Evolutionary conservation across 257 asterid genomes (phyloP).

Genomic region (Solanum chmielewskii): DNA sequence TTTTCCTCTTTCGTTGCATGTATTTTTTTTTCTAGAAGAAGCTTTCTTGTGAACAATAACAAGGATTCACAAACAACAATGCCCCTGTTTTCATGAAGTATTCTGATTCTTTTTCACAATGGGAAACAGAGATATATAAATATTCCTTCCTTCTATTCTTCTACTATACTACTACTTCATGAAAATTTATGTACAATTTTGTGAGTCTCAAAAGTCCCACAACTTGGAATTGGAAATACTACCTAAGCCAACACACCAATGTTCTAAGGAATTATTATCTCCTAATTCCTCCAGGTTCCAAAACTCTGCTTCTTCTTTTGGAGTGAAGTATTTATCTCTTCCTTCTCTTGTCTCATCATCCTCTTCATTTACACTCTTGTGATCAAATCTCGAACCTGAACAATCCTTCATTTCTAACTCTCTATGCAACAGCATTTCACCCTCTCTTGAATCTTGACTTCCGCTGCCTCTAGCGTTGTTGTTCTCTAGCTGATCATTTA

Average conservation of each 20-base stretch:
- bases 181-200: not conserved
- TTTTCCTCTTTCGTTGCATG: not conserved
- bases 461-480: not conserved
- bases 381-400: not conserved
- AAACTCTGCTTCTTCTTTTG: conserved; percentile 12
- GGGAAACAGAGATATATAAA: not conserved
- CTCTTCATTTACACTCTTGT: not conserved
- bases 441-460: conserved; percentile 3
- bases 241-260: conserved; percentile 37
- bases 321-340: not conserved
- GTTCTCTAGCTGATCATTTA: conserved; percentile 14
- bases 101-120: not conserved
- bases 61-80: not conserved
- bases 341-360: not conserved
- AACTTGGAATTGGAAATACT: conserved; percentile 19
- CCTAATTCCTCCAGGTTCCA: conserved; percentile 10
- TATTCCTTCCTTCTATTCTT: not conserved
- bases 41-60: not conserved
- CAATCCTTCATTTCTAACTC: conserved; percentile 2
- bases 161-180: not conserved
- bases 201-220: conserved; percentile 46
- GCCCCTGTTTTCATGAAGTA: not conserved
- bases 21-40: not conserved
- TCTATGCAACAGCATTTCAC: not conserved
- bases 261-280: conserved; percentile 18